These are phyloP conservation scores for Primulina huaijiensis DNA, from an alignment of 257 asterid species.

Conservation along the genomic window DNA sequence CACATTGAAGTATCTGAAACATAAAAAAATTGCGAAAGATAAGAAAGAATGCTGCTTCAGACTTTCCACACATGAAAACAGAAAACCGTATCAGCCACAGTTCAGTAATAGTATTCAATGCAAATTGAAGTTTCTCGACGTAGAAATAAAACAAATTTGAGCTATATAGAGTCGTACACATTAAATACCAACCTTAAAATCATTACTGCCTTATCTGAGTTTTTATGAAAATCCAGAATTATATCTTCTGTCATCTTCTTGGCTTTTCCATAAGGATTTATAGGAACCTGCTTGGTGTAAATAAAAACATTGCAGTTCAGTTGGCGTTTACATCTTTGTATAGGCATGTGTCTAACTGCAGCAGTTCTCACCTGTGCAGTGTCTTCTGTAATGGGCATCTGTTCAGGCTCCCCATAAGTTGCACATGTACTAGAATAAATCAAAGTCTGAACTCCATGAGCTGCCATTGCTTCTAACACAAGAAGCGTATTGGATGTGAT, in stretches of 20 bases:
- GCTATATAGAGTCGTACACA: background rate
- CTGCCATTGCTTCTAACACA: conserved; percentile 74
- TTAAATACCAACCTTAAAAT: conserved; percentile 54
- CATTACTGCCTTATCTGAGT: conserved; percentile 93
- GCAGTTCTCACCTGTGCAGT: conserved; percentile 57
- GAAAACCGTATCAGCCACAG: too few relatives aligned
- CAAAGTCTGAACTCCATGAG: conserved; percentile 58
- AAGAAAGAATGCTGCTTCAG: too few relatives aligned
- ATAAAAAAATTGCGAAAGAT: background rate
- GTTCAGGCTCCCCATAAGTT: conserved; percentile 84
- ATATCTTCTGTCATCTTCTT: conserved; percentile 99
- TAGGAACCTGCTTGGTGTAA: conserved; percentile 56
- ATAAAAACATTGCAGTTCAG: conserved; percentile 18
- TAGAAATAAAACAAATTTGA: too few relatives aligned
- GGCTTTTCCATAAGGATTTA: conserved; percentile 96
- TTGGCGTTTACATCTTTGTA: background rate
- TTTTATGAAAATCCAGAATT: conserved; percentile 79
- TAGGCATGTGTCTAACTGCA: background rate
- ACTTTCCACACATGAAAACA: too few relatives aligned
- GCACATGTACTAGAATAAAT: conserved; percentile 95
- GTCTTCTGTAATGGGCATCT: conserved; percentile 83
- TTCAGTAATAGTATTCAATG: too few relatives aligned
- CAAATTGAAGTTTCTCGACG: too few relatives aligned
- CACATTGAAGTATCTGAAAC: conserved; percentile 81
- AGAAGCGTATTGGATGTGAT: conserved; percentile 85